phyloP scores from a whole-genome alignment of 176 grass and related monocot species.

The Oryza coarctata region DNA sequence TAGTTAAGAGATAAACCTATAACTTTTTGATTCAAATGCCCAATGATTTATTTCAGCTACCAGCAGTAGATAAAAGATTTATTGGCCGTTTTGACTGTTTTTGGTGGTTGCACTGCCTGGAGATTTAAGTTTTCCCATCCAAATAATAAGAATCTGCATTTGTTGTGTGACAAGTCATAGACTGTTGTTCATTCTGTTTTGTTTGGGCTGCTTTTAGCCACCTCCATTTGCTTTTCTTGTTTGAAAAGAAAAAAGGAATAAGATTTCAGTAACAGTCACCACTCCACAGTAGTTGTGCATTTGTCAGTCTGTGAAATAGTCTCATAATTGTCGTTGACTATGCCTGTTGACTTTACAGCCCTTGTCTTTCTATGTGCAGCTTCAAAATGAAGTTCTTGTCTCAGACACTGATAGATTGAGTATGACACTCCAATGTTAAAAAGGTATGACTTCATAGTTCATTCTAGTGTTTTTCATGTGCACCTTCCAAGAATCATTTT shows the following conservation, averaged over 20 bases:
- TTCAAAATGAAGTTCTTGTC: constrained; percentile 96
- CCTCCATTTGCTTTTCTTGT: neutral
- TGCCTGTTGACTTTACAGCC: neutral
- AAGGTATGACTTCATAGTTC: constrained; percentile 53
- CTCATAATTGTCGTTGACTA: neutral
- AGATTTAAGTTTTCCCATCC: neutral
- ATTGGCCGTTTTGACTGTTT: neutral
- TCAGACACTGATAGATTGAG: constrained; percentile 84
- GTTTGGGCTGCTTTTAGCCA: neutral
- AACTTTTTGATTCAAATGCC: neutral
- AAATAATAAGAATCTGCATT: neutral
- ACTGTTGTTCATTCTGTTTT: neutral
- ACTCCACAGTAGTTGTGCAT: neutral
- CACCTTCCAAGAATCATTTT: neutral
- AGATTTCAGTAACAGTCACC: neutral
- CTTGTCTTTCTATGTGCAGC: constrained; percentile 43
- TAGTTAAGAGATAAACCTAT: neutral
- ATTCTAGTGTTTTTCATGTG: constrained; percentile 3
- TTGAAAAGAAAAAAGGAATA: neutral
- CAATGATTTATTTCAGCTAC: neutral
- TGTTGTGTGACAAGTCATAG: neutral
- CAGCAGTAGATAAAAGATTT: neutral
- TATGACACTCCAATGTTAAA: constrained; percentile 89
- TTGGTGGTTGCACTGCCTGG: neutral
- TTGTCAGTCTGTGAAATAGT: neutral